A percentile compares a stretch with the other conserved stretches of the same genome.
phyloP scores from a whole-genome alignment of 176 grass and related monocot species.

The Cocos nucifera region DNA sequence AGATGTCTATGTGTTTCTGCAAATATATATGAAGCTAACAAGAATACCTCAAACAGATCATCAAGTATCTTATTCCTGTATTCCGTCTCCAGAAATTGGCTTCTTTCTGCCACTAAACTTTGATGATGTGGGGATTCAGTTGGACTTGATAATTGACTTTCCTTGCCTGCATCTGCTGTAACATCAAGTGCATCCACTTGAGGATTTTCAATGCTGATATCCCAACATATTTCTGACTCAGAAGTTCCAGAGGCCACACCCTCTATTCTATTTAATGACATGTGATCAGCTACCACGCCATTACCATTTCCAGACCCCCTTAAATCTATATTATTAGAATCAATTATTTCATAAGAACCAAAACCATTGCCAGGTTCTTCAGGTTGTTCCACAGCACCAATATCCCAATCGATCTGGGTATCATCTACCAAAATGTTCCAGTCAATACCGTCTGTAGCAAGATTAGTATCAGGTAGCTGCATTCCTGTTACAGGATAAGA shows the following conservation, averaged over 20 bases:
- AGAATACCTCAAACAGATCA: slow-evolving; percentile 82
- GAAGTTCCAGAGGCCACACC: slow-evolving; percentile 19
- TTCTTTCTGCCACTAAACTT: slow-evolving; percentile 50
- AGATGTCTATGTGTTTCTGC: too few species aligned
- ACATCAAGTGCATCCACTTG: slow-evolving; percentile 19
- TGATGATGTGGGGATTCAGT: slow-evolving; percentile 29
- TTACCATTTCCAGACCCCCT: slow-evolving; percentile 42
- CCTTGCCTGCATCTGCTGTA: slow-evolving; percentile 22
- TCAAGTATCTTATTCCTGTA: slow-evolving; percentile 87
- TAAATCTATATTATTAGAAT: slow-evolving; percentile 62
- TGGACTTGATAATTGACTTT: slow-evolving; percentile 13
- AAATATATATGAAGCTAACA: background rate
- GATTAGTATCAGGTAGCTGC: slow-evolving; percentile 29
- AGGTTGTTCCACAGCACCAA: slow-evolving; percentile 59
- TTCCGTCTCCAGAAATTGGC: slow-evolving; percentile 71
- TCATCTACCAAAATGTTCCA: slow-evolving; percentile 82
- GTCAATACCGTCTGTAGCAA: slow-evolving; percentile 55
- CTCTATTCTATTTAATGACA: slow-evolving; percentile 28
- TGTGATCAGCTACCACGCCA: slow-evolving; percentile 22
- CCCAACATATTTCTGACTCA: slow-evolving; percentile 68
- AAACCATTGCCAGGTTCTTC: slow-evolving; percentile 63
- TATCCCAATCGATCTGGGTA: slow-evolving; percentile 85
- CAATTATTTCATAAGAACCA: slow-evolving; percentile 73
- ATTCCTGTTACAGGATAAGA: slow-evolving; percentile 11
- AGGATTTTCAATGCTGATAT: slow-evolving; percentile 46